Evolutionary conservation across 129 eudicot species (phyloP).

Genomic region (Chrysanthemum seticuspe): DNA sequence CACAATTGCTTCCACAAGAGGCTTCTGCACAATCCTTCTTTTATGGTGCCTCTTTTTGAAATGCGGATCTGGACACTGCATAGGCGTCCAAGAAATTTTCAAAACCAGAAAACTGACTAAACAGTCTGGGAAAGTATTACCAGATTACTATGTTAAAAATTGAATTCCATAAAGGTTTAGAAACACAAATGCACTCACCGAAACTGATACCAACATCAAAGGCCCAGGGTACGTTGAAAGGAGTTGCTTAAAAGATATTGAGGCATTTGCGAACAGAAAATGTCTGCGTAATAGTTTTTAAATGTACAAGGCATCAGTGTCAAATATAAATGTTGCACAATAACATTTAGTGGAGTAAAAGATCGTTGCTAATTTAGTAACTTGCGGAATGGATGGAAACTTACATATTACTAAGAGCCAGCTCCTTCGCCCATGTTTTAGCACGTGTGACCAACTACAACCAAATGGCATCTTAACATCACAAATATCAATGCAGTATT

Average conservation of each 20-base stretch:
- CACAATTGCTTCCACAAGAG: constrained; percentile 76
- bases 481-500: background rate
- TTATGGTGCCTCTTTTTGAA: constrained; percentile 86
- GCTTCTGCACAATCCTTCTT: constrained; percentile 93
- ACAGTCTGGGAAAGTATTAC: background rate
- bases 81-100: background rate
- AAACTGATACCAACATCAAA: constrained; percentile 65
- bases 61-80: constrained; percentile 99
- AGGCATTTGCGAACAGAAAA: constrained; percentile 84
- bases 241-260: constrained; percentile 75
- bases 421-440: constrained; percentile 74
- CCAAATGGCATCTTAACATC: constrained; percentile 10
- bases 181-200: constrained; percentile 58
- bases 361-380: background rate
- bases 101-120: background rate
- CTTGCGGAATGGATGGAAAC: constrained; percentile 18
- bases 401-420: constrained; percentile 72
- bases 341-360: background rate
- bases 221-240: constrained; percentile 95
- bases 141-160: background rate
- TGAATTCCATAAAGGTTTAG: constrained; percentile 9
- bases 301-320: background rate
- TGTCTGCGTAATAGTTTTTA: constrained; percentile 53
- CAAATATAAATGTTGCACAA: background rate
- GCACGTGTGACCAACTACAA: constrained; percentile 91